Base-by-base conservation (phyloP, 2,329 filamentous ascomycete species). In the Fusarium cyanostomum region DNA sequence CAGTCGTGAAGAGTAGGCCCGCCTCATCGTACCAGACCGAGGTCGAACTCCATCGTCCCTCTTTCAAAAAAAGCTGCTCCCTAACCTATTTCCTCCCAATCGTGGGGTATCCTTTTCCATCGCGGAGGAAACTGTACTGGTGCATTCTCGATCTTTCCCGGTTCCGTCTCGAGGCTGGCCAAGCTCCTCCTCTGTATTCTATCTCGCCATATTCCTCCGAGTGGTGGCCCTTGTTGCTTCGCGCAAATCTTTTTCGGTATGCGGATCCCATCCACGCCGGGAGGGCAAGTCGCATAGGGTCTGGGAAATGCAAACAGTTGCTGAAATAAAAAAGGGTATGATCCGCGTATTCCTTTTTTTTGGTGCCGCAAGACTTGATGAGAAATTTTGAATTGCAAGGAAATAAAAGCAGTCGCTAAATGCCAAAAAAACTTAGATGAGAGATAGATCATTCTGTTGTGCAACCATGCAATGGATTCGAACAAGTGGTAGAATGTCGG, bases 341-440 rank as follows among this genome's bases (percentile, higher is more conserved):
- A 75, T 75, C 71, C 70, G 70, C 69, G 67, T 73, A 66, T 73
- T 67, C 67, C 76, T 77, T 78, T 77, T 75, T 77, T 77, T 70
- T 70, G 71, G 71, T 78, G 75, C 75, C 74, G 69, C 70, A 73
- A 73, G 73, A 77, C 72, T 74, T 77, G 72, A 69, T 73, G 70
- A 67, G 59, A 63, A 68, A 65, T 72, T 73, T 66, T 70, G 64
- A 71, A 71, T 70, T 64, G 63, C 60, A 75, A 69, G 66, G 65
- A 66, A 75, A 68, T 63, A 62, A 64, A 72, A 72, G 58, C 71
- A 75, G 67, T 78, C 78, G 78, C 79, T 81, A 79, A 78, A 81
- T 81, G 79, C 79, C 76, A 76, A 77, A 73, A 78, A 77, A 74
- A 79, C 72, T 70, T 76, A 74, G 71, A 77, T 74, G 67, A 71